phyloP scores from a whole-genome alignment of 208 protist species.

The Leishmania major region DNA sequence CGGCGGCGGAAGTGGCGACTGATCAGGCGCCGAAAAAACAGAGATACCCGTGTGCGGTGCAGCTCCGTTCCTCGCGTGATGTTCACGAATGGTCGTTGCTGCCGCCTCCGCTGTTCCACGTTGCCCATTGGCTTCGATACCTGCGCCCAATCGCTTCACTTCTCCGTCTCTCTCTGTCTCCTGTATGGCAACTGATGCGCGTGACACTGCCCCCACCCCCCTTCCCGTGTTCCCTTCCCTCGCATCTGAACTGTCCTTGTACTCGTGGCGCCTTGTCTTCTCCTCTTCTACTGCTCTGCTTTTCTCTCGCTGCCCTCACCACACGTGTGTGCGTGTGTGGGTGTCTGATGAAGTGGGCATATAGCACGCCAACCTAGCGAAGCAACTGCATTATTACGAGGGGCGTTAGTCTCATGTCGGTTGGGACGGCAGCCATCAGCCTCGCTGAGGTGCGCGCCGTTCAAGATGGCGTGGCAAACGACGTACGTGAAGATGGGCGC shows the following conservation, averaged over 20 bases:
- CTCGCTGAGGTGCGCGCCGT: conserved; percentile 69
- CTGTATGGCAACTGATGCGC: background rate
- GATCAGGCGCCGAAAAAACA: background rate
- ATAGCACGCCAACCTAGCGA: background rate
- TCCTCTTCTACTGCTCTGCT: background rate
- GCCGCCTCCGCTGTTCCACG: background rate
- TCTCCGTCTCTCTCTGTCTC: background rate
- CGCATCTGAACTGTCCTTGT: too few relatives aligned
- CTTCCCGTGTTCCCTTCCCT: background rate
- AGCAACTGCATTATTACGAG: background rate
- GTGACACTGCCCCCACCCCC: background rate
- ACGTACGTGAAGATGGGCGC: conserved; percentile 77
- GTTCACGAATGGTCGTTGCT: background rate
- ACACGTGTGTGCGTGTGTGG: background rate
- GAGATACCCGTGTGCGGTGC: background rate
- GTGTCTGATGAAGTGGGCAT: background rate
- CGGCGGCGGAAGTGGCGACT: background rate
- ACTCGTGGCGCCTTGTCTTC: background rate
- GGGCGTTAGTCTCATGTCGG: conserved; percentile 15
- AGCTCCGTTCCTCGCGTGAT: background rate
- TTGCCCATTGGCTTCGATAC: background rate
- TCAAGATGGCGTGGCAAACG: conserved; percentile 69
- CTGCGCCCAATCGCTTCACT: background rate
- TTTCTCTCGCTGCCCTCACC: background rate
- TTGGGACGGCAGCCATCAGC: conserved; percentile 45